Conservation (phyloP, 2,329 filamentous ascomycete species). For the Iodosphaeria phyllophila region DNA sequence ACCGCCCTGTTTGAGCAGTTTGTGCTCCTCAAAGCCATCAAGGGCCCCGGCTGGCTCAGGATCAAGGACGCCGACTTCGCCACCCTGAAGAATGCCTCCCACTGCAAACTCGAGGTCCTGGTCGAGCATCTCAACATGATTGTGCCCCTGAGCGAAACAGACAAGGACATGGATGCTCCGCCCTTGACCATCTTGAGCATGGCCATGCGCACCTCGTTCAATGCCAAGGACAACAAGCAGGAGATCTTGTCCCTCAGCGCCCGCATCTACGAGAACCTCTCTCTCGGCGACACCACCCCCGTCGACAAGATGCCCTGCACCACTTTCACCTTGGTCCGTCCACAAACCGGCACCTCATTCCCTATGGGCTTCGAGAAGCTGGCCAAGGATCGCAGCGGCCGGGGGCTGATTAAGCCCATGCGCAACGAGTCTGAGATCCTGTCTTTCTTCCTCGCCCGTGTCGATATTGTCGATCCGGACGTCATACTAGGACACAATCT, state of each 20-base stretch:
- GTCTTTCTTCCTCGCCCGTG: slow-evolving; percentile 72
- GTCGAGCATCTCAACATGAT: slow-evolving; percentile 64
- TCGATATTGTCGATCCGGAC: slow-evolving; percentile 80
- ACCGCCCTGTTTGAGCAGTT: slow-evolving; percentile 95
- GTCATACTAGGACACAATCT: slow-evolving; percentile 86
- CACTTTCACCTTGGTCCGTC: slow-evolving; percentile 82
- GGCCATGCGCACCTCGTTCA: slow-evolving; percentile 72
- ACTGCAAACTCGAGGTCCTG: slow-evolving; percentile 87
- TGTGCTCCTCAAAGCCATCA: slow-evolving; percentile 95
- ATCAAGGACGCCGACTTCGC: slow-evolving; percentile 74
- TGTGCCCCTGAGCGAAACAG: slow-evolving; percentile 52
- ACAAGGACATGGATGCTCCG: slow-evolving; percentile 66
- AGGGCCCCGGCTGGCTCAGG: slow-evolving; percentile 95
- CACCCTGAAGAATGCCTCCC: slow-evolving; percentile 77
- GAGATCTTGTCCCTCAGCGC: slow-evolving; percentile 86
- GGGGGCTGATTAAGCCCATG: slow-evolving; percentile 60
- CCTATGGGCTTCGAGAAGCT: slow-evolving; percentile 75
- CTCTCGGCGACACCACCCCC: slow-evolving; percentile 69
- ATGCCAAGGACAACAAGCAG: slow-evolving; percentile 85
- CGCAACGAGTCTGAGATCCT: slow-evolving; percentile 74
- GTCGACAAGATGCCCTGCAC: slow-evolving; percentile 77
- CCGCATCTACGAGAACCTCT: slow-evolving; percentile 80
- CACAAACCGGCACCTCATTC: slow-evolving; percentile 53
- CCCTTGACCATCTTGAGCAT: slow-evolving; percentile 94
- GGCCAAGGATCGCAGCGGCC: slow-evolving; percentile 49